Conservation (phyloP, 2,329 filamentous ascomycete genomes). For the Fusarium graminum region DNA sequence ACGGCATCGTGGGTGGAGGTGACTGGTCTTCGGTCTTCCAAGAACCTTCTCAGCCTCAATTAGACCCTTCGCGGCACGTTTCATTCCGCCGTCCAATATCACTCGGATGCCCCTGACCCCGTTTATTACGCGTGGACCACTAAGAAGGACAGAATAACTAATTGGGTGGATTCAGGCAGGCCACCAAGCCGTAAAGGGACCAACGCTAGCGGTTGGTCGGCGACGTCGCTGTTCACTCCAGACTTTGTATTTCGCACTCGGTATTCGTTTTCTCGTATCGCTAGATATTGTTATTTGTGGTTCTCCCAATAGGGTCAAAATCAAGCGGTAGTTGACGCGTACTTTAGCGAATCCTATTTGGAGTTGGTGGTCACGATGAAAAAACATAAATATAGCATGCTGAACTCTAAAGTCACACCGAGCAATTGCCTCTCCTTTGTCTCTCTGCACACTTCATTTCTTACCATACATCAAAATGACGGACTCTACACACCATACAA, state of each 20-base stretch:
- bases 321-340: not conserved
- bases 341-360: not conserved
- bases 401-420: not conserved
- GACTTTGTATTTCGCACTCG: not conserved
- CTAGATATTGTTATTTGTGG: not conserved
- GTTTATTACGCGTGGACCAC: slow-evolving; percentile 14
- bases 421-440: not conserved
- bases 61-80: not conserved
- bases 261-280: not conserved
- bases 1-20: slow-evolving; percentile 18
- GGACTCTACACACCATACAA: not conserved
- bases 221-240: not conserved
- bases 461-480: not conserved
- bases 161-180: not conserved
- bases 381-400: slow-evolving; percentile 10
- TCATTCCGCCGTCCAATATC: not conserved
- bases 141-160: not conserved
- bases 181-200: not conserved
- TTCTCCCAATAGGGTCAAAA: not conserved
- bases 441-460: not conserved
- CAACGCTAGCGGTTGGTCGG: slow-evolving; percentile 1
- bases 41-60: slow-evolving; percentile 15
- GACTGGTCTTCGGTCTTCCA: not conserved
- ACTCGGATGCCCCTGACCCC: slow-evolving; percentile 6
- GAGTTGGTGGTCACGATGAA: not conserved